Conservation (phyloP, 305 asterid genomes). For the Fraxinus floribunda region DNA sequence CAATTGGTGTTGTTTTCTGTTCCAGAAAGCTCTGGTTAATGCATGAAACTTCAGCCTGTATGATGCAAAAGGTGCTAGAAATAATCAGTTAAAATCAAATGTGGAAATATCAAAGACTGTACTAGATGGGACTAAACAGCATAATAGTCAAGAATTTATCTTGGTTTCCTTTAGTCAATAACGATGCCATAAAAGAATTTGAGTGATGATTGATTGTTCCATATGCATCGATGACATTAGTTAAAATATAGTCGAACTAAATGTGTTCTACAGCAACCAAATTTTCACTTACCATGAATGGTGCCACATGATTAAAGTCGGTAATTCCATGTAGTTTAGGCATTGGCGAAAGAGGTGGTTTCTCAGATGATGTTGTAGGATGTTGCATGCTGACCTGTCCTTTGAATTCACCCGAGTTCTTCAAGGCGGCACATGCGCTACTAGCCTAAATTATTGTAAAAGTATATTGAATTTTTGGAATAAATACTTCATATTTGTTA, state of each 20-base stretch:
- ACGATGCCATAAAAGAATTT: not conserved
- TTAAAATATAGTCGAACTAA: not conserved
- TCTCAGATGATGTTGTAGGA: slow-evolving; percentile 9
- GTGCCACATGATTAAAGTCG: not conserved
- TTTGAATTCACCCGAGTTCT: not conserved
- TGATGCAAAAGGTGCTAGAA: not conserved
- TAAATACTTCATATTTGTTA: not conserved
- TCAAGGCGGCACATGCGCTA: slow-evolving; percentile 14
- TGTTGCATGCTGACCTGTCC: slow-evolving; percentile 9
- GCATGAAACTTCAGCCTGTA: not conserved
- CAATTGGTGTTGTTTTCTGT: slow-evolving; percentile 3
- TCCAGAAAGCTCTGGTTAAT: slow-evolving; percentile 10
- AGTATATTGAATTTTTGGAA: not conserved
- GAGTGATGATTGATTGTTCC: not conserved
- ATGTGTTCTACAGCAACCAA: not conserved
- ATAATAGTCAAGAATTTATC: not conserved
- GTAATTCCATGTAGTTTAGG: slow-evolving; percentile 8
- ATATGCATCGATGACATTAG: not conserved
- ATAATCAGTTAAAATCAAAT: not conserved
- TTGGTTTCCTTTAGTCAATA: not conserved
- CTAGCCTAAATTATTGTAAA: not conserved
- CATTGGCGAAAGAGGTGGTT: slow-evolving; percentile 35
- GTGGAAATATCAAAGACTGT: not conserved
- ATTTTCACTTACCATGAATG: slow-evolving; percentile 14
- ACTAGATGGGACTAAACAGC: not conserved